These are phyloP conservation scores for Gamsiella multidivaricata DNA, from an alignment of 192 early-diverging fungal genomes.

Conservation along the genomic window DNA sequence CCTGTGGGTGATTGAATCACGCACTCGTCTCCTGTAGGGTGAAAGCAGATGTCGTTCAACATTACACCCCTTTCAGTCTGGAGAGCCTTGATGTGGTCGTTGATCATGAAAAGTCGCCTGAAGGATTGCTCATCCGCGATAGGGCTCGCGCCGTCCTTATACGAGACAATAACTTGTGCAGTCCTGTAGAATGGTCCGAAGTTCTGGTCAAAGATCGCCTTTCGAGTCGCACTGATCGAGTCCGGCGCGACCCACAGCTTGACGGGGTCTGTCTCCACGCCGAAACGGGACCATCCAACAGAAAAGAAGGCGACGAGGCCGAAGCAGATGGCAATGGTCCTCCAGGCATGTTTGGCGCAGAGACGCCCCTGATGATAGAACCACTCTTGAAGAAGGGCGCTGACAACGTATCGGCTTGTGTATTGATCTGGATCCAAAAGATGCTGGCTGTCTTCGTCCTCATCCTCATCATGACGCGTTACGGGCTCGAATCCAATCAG, in stretches of 20 bases:
- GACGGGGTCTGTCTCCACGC: constrained; percentile 66
- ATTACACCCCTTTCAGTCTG: constrained; percentile 48
- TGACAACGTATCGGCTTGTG: constrained; percentile 60
- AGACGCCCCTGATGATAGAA: constrained; percentile 69
- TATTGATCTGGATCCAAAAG: constrained; percentile 60
- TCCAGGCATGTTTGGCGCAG: constrained; percentile 66
- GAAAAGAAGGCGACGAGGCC: constrained; percentile 62
- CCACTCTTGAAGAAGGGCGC: constrained; percentile 63
- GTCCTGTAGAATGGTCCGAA: constrained; percentile 78
- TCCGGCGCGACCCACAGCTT: constrained; percentile 71
- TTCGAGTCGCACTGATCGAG: constrained; percentile 62
- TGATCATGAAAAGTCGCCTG: constrained; percentile 60
- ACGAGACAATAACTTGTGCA: constrained; percentile 66
- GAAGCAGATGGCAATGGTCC: constrained; percentile 56
- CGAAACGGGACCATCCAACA: constrained; percentile 66
- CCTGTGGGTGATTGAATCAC: constrained; percentile 73
- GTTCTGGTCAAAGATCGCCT: constrained; percentile 69
- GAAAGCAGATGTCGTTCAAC: constrained; percentile 67
- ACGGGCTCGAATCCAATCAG: constrained; percentile 59
- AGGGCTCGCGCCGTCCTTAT: constrained; percentile 39
- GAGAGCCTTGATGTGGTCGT: constrained; percentile 58
- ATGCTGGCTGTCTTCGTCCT: constrained; percentile 49
- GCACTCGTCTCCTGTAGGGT: constrained; percentile 68
- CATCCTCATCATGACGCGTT: constrained; percentile 54
- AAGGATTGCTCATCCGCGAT: constrained; percentile 58